Percentiles rank a stretch among this genome's conserved stretches.
Conservation (phyloP, 768 basidiomycete genomes). For the Leucocoprinus leucothites region DNA sequence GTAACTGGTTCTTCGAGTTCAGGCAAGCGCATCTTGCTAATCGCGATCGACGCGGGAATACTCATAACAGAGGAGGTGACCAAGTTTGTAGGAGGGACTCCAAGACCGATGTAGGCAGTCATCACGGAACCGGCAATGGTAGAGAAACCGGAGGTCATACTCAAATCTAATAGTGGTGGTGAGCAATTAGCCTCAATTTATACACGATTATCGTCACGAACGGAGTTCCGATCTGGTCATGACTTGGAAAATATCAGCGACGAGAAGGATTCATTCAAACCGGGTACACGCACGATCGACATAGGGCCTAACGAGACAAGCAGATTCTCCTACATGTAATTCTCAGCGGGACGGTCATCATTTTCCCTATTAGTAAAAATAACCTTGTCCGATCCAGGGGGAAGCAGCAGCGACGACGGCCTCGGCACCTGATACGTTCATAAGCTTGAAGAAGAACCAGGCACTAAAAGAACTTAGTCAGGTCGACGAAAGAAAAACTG, state of each 20-base stretch:
- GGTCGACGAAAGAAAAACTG: neutral
- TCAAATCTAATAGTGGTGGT: slow-evolving; percentile 44
- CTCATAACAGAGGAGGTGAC: slow-evolving; percentile 92
- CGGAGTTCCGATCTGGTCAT: slow-evolving; percentile 89
- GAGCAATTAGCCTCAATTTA: neutral
- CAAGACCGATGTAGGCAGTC: slow-evolving; percentile 75
- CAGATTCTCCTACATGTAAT: slow-evolving; percentile 55
- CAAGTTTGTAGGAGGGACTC: slow-evolving; percentile 76
- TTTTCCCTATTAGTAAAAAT: neutral
- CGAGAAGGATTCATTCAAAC: neutral
- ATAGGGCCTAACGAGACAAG: slow-evolving; percentile 82
- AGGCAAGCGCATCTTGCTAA: slow-evolving; percentile 84
- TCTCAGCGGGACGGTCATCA: neutral
- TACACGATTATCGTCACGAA: slow-evolving; percentile 20
- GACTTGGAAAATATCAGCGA: slow-evolving; percentile 24
- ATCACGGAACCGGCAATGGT: slow-evolving; percentile 92
- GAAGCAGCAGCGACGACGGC: slow-evolving; percentile 91
- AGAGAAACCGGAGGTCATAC: slow-evolving; percentile 92
- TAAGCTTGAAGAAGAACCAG: slow-evolving; percentile 90
- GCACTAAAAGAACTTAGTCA: slow-evolving; percentile 42
- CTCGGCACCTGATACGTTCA: slow-evolving; percentile 93
- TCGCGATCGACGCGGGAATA: slow-evolving; percentile 91
- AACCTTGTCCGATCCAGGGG: slow-evolving; percentile 89
- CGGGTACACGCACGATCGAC: slow-evolving; percentile 48
- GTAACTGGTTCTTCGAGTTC: slow-evolving; percentile 86